These are phyloP conservation scores for Myriosclerotinia duriaeana DNA, from an alignment of 2,329 filamentous ascomycete species.

Conservation along the genomic window DNA sequence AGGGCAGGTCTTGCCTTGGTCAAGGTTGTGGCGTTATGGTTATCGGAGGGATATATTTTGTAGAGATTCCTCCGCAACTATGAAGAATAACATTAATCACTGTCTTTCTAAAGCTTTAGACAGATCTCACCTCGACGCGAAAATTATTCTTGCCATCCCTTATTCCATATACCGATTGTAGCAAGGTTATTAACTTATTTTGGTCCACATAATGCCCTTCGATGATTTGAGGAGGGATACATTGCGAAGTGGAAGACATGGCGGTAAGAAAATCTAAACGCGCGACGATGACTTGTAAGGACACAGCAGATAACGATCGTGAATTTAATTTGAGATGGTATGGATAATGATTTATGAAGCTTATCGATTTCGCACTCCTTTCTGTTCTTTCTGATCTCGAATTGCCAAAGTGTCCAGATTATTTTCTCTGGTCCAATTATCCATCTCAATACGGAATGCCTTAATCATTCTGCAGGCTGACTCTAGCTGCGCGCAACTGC, in stretches of 20 bases:
- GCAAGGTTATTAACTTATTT: neutral
- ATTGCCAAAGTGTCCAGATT: too few relatives aligned
- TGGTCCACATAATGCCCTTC: neutral
- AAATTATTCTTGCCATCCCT: neutral
- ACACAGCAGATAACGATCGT: too few relatives aligned
- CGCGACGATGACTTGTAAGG: too few relatives aligned
- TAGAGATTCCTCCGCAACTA: neutral
- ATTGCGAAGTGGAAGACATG: neutral
- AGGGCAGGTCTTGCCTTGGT: slow-evolving; percentile 25
- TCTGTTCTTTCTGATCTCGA: too few relatives aligned
- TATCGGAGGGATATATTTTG: slow-evolving; percentile 14
- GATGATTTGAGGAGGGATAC: neutral
- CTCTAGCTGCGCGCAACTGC: too few relatives aligned
- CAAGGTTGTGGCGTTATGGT: slow-evolving; percentile 15
- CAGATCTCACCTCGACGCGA: neutral
- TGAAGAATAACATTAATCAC: neutral
- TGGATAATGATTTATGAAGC: too few relatives aligned
- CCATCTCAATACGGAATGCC: too few relatives aligned
- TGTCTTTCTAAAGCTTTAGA: neutral
- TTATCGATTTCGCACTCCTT: too few relatives aligned
- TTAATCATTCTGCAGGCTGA: too few relatives aligned
- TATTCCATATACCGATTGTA: neutral
- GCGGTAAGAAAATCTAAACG: neutral
- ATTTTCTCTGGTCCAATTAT: too few relatives aligned
- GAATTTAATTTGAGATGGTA: too few relatives aligned